These are phyloP conservation scores for Cyamopsis tetragonoloba DNA, from an alignment of 306 rosid species.

Conservation along the genomic window DNA sequence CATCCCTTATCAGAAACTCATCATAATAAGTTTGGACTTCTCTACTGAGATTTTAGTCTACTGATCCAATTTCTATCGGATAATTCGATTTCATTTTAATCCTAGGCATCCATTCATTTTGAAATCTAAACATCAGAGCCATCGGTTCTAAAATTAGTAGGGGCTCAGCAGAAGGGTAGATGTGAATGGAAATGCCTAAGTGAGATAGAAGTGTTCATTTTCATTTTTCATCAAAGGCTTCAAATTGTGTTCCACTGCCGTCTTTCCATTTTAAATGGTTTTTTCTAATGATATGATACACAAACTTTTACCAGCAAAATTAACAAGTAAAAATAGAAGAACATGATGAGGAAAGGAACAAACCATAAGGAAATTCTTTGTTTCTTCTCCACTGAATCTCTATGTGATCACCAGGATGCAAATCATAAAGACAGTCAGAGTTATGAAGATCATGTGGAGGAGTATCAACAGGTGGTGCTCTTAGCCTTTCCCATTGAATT, in stretches of 20 bases:
- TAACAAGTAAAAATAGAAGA: background rate
- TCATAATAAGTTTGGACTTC: background rate
- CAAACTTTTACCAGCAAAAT: background rate
- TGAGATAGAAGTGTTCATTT: conserved; percentile 15
- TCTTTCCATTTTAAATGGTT: background rate
- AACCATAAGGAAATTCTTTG: conserved; percentile 95
- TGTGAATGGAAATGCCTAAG: conserved; percentile 23
- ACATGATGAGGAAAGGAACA: conserved; percentile 31
- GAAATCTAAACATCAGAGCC: too few species aligned
- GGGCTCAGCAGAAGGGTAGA: too few species aligned
- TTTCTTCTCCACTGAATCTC: conserved; percentile 98
- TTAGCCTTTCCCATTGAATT: conserved; percentile 81
- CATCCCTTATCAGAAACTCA: background rate
- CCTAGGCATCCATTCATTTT: too few species aligned
- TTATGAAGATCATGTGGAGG: conserved; percentile 75
- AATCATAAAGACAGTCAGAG: conserved; percentile 65
- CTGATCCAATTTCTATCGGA: too few species aligned
- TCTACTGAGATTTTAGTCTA: too few species aligned
- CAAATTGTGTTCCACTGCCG: conserved; percentile 2
- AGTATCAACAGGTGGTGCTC: conserved; percentile 73
- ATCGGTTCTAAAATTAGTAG: too few species aligned
- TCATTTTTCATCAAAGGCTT: background rate
- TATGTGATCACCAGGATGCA: conserved; percentile 76
- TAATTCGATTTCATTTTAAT: too few species aligned
- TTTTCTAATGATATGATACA: background rate